Evolutionary conservation across 805 yeast species (phyloP).

Genomic region (Candida pseudoglaebosa): DNA sequence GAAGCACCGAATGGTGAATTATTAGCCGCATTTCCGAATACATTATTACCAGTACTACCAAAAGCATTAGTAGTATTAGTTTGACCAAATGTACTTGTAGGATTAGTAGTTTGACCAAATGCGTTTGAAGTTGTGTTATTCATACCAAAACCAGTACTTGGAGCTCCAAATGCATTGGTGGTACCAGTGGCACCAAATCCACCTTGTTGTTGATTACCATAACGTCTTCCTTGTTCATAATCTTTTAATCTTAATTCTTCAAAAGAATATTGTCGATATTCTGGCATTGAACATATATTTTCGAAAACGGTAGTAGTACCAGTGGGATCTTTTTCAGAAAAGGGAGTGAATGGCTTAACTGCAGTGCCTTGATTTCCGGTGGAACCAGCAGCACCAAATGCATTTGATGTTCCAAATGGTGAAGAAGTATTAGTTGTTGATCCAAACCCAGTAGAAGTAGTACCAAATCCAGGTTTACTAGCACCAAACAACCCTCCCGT

Average conservation of each 20-base stretch:
- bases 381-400: constrained; percentile 26
- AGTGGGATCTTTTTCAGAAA: constrained; percentile 65
- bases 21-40: constrained; percentile 11
- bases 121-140: constrained; percentile 17
- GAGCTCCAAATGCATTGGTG: constrained; percentile 27
- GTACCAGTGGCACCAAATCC: constrained; percentile 22
- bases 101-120: constrained; percentile 15
- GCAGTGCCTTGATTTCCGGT: constrained; percentile 63
- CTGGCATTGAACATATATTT: constrained; percentile 84
- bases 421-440: constrained; percentile 12
- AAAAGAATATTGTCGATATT: constrained; percentile 72
- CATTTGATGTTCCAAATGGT: constrained; percentile 17
- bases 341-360: constrained; percentile 63
- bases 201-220: constrained; percentile 39
- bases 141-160: constrained; percentile 26
- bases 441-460: constrained; percentile 18
- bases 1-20: constrained; percentile 8
- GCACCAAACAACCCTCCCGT: constrained; percentile 31
- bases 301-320: constrained; percentile 54
- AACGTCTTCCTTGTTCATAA: constrained; percentile 68
- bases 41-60: constrained; percentile 15
- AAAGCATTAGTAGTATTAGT: constrained; percentile 17
- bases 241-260: constrained; percentile 91
- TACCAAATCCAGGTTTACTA: constrained; percentile 19
- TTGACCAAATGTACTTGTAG: constrained; percentile 33